Evolutionary conservation across 106 monocot genomes (phyloP).

Genomic region (Platanthera guangdongensis): DNA sequence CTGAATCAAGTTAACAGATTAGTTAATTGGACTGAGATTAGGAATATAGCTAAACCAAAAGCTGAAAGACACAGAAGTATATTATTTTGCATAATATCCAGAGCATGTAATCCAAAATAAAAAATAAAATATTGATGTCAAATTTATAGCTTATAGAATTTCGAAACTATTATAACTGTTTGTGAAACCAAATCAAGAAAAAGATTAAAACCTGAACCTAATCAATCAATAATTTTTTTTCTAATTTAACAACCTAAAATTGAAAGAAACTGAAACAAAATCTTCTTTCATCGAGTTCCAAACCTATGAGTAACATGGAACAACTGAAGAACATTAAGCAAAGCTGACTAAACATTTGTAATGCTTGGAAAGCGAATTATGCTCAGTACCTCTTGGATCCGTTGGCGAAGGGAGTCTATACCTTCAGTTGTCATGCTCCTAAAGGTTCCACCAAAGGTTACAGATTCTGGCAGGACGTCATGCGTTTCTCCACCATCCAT

Average conservation of each 20-base stretch:
- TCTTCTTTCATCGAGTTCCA: background rate
- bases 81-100: background rate
- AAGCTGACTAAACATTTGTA: background rate
- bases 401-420: background rate
- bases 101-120: background rate
- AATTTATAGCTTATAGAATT: background rate
- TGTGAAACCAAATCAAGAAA: too few relatives aligned
- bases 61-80: background rate
- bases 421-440: constrained; percentile 5
- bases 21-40: too few relatives aligned
- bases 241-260: background rate
- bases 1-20: too few relatives aligned
- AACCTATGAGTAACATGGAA: background rate
- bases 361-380: background rate
- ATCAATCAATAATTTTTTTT: background rate
- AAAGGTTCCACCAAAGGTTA: constrained; percentile 38
- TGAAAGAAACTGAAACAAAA: background rate
- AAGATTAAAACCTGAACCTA: too few relatives aligned
- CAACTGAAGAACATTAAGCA: background rate
- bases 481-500: constrained; percentile 27
- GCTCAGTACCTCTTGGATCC: background rate
- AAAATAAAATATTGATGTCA: background rate
- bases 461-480: constrained; percentile 37
- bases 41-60: background rate
- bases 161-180: too few relatives aligned